Conservation (phyloP, 75 land plant genomes). For the Ceratopteris richardii region DNA sequence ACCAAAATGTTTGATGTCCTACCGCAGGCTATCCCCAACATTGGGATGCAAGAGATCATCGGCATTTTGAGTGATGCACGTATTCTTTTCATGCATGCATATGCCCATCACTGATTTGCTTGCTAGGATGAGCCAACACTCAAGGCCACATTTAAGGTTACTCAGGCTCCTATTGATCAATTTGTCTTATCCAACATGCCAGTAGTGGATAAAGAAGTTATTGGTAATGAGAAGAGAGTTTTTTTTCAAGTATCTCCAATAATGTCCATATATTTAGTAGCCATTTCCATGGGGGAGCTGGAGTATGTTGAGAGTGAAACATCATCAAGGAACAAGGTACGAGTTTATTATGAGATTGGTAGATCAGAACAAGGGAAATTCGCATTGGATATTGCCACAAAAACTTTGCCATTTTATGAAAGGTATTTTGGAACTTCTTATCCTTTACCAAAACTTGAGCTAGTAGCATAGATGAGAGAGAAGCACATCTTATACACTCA, state of each 20-base stretch:
- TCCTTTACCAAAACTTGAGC: conserved; percentile 86
- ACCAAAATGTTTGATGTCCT: conserved; percentile 75
- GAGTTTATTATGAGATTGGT: conserved; percentile 82
- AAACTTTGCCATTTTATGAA: conserved; percentile 68
- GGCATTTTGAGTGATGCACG: conserved; percentile 67
- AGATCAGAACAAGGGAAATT: conserved; percentile 85
- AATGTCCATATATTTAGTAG: conserved; percentile 96
- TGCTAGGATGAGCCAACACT: conserved; percentile 97
- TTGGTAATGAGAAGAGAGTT: conserved; percentile 46
- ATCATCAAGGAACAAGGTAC: conserved; percentile 60
- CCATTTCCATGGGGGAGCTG: conserved; percentile 84
- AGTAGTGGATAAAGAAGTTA: conserved; percentile 42
- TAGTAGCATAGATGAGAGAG: conserved; percentile 86
- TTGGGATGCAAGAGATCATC: conserved; percentile 25
- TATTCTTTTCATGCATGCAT: conserved; percentile 51
- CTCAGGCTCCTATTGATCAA: conserved; percentile 67
- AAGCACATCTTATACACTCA: conserved; percentile 83
- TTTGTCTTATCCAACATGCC: conserved; percentile 95
- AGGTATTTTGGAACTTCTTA: conserved; percentile 88
- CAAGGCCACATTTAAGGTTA: conserved; percentile 90
- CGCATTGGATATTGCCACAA: conserved; percentile 78
- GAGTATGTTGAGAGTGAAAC: conserved; percentile 73
- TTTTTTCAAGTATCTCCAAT: conserved; percentile 70
- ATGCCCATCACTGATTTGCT: conserved; percentile 96
- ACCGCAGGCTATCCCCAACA: conserved; percentile 69